phyloP scores from a whole-genome alignment of 73 alveolate genomes.

The Paramecium caudatum region DNA sequence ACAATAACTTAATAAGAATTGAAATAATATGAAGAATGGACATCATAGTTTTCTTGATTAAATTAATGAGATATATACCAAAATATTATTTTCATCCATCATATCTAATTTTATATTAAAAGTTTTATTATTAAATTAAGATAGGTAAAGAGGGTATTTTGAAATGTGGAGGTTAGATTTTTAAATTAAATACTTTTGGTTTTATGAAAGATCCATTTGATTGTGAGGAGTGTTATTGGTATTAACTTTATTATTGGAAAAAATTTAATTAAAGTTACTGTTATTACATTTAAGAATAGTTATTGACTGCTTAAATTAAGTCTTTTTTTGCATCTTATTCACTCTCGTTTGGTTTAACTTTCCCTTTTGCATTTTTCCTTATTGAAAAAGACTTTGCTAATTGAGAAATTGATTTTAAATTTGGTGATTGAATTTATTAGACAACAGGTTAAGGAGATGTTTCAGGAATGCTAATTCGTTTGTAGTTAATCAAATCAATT shows the following conservation, averaged over 20 bases:
- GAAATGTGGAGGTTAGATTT: conserved; percentile 41
- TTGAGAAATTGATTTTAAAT: conserved; percentile 7
- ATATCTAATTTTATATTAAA: conserved; percentile 40
- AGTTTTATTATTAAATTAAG: conserved; percentile 52
- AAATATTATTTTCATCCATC: neutral
- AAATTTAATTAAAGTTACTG: neutral
- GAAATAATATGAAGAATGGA: too few species aligned
- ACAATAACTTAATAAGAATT: too few species aligned
- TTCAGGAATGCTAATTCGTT: conserved; percentile 37
- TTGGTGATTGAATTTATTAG: neutral
- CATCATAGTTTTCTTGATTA: neutral
- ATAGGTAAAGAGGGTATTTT: conserved; percentile 52
- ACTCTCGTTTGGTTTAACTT: conserved; percentile 11
- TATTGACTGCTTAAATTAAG: conserved; percentile 16
- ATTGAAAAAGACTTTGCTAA: conserved; percentile 13
- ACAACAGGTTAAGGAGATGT: neutral
- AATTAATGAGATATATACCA: neutral
- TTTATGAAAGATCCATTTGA: conserved; percentile 48
- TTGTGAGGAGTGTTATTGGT: neutral
- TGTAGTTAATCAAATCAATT: neutral
- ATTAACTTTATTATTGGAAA: neutral
- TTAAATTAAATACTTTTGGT: conserved; percentile 67
- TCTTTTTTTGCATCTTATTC: conserved; percentile 28
- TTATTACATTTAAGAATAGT: conserved; percentile 17
- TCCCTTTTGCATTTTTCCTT: neutral